phyloP scores from a whole-genome alignment of 2,329 filamentous ascomycete genomes.

The Coniochaeta sp. region DNA sequence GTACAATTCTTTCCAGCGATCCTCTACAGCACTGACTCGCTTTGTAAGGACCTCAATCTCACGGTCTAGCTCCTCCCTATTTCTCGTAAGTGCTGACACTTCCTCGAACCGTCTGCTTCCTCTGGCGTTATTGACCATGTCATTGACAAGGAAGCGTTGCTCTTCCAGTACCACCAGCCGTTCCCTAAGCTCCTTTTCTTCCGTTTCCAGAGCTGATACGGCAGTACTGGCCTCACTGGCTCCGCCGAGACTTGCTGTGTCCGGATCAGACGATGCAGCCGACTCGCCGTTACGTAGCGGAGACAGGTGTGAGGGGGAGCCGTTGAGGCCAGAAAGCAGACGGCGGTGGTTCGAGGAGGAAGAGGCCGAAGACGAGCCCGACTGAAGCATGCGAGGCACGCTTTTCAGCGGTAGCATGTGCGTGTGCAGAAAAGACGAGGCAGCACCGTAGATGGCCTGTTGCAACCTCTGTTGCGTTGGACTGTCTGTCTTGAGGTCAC shows the following conservation, averaged over 20 bases:
- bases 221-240: constrained; percentile 43
- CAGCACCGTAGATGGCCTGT: constrained; percentile 73
- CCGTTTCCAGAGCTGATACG: constrained; percentile 59
- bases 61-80: constrained; percentile 71
- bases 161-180: constrained; percentile 80
- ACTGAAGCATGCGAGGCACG: constrained; percentile 56
- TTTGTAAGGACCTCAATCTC: constrained; percentile 65
- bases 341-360: constrained; percentile 20
- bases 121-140: constrained; percentile 75
- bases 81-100: constrained; percentile 68
- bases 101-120: constrained; percentile 78
- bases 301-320: constrained; percentile 15
- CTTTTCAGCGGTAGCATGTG: constrained; percentile 86
- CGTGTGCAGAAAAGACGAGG: constrained; percentile 74
- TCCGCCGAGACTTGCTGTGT: constrained; percentile 38
- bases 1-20: constrained; percentile 47
- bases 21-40: constrained; percentile 60
- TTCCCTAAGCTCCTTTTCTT: constrained; percentile 77
- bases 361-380: constrained; percentile 12
- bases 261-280: constrained; percentile 32
- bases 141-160: constrained; percentile 80
- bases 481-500: constrained; percentile 68
- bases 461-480: constrained; percentile 69
- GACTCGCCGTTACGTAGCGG: constrained; percentile 41
- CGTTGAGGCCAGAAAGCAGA: constrained; percentile 17